Evolutionary conservation across 768 basidiomycete genomes (phyloP).

Genomic region (Calocybe indica): DNA sequence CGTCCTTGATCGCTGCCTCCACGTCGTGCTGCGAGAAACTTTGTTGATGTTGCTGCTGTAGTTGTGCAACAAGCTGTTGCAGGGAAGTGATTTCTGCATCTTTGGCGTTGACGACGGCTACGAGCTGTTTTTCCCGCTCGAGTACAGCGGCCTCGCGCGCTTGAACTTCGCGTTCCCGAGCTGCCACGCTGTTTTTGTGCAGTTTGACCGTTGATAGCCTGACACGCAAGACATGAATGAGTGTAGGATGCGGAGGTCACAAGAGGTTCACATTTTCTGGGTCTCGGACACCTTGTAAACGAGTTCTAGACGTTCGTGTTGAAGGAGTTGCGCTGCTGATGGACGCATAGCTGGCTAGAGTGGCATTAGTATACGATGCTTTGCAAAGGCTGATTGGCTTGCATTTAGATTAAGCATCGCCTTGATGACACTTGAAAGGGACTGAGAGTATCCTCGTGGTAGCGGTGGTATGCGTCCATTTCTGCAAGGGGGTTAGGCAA

Average conservation of each 20-base stretch:
- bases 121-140: constrained; percentile 51
- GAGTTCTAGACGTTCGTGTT: constrained; percentile 71
- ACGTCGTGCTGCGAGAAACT: constrained; percentile 29
- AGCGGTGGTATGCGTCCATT: constrained; percentile 90
- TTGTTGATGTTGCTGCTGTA: constrained; percentile 24
- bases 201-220: constrained; percentile 63
- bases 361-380: neutral
- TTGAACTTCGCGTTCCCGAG: constrained; percentile 61
- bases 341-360: constrained; percentile 80
- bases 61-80: constrained; percentile 37
- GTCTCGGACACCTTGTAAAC: constrained; percentile 70
- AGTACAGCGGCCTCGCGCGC: constrained; percentile 48
- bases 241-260: neutral
- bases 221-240: neutral
- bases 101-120: constrained; percentile 42
- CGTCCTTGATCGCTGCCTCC: constrained; percentile 46
- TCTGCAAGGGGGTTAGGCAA: constrained; percentile 24
- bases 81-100: constrained; percentile 53
- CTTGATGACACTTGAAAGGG: constrained; percentile 69
- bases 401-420: constrained; percentile 86
- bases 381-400: constrained; percentile 7
- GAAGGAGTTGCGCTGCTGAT: constrained; percentile 73
- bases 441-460: constrained; percentile 76
- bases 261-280: constrained; percentile 62
- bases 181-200: constrained; percentile 48